phyloP scores from a whole-genome alignment of 2,329 filamentous ascomycete species.

The Alternaria solani region DNA sequence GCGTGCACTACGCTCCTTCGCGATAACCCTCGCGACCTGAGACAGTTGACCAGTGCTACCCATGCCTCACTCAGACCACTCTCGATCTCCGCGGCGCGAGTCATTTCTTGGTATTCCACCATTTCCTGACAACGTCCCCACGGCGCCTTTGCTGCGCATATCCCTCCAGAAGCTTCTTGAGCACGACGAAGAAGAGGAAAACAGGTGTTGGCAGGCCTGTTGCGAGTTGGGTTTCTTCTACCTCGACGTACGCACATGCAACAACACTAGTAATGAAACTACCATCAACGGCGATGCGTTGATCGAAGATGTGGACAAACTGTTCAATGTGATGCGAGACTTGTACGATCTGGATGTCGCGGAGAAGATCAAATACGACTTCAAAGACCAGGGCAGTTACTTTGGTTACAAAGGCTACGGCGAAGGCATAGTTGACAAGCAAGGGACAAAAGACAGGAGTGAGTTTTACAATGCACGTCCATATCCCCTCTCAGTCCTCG shows the following conservation, averaged over 20 bases:
- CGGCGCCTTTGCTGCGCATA: constrained; percentile 53
- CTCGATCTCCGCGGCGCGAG: constrained; percentile 18
- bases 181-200: constrained; percentile 45
- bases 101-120: constrained; percentile 48
- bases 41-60: not conserved
- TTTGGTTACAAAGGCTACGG: constrained; percentile 62
- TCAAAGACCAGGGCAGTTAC: constrained; percentile 59
- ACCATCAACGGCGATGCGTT: constrained; percentile 50
- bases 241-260: constrained; percentile 54
- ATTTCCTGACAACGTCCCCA: constrained; percentile 53
- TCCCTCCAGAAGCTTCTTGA: constrained; percentile 52
- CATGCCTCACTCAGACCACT: constrained; percentile 36
- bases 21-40: not conserved
- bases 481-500: not conserved
- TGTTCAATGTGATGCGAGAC: constrained; percentile 57
- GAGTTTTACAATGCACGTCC: constrained; percentile 63
- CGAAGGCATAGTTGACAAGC: constrained; percentile 55
- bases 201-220: constrained; percentile 53
- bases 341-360: constrained; percentile 59
- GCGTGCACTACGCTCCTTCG: not conserved
- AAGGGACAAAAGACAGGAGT: constrained; percentile 60
- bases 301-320: constrained; percentile 53
- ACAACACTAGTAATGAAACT: not conserved
- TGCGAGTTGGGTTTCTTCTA: constrained; percentile 66
- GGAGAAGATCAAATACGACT: constrained; percentile 65